Base-by-base conservation (phyloP, 2,329 filamentous ascomycete species). In the Acarospora socialis region DNA sequence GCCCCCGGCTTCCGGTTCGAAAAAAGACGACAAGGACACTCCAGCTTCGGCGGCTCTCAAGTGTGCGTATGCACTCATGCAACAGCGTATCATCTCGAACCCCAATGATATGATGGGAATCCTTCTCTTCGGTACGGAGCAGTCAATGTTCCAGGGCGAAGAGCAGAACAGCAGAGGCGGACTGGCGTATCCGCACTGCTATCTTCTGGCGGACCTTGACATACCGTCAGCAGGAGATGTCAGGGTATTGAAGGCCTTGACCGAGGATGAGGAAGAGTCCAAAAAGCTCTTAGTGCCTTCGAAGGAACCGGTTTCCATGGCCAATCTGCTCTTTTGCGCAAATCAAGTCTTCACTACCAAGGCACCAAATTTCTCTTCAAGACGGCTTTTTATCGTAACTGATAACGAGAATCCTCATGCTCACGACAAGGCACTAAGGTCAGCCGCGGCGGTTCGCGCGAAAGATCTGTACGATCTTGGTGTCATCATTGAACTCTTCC, bases 31-130 rank as follows among this genome's bases (percentile, higher is more conserved):
- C 42, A 73, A 65, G 35, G 81, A 87, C 47, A 86, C 80, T 26
- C 75, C 87, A 3, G 66, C 83, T 1, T 68, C 77, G 32, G 86
- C 87, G 10, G 86, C 90, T 3, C 59, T 98, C 30, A 93, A 93
- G 65, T 94, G 83, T 47, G 90, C 87, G 36, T 92, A 92, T 49
- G 74, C 83, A 49, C 65, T 98, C 32, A 94, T 98, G 82, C 83
- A 95, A 58, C 87, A 95, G 59, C 82, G 90, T 46, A 95, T 98
- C 55, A 95, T 98, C 46, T 87, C 87, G 3, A 87, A 86, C 39
- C 90, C 90, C 2, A 86, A 78, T 49, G 90, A 98, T 40, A 92
- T 94, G 81, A 94, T 98, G 70, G 86, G 87, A 2, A 79, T 98
- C 16, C 55, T 98, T 21, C 65, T 98, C 1, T 98, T 92, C 51